Base-by-base conservation (phyloP, 202 grass and related monocot species). In the Elaeis oleifera region DNA sequence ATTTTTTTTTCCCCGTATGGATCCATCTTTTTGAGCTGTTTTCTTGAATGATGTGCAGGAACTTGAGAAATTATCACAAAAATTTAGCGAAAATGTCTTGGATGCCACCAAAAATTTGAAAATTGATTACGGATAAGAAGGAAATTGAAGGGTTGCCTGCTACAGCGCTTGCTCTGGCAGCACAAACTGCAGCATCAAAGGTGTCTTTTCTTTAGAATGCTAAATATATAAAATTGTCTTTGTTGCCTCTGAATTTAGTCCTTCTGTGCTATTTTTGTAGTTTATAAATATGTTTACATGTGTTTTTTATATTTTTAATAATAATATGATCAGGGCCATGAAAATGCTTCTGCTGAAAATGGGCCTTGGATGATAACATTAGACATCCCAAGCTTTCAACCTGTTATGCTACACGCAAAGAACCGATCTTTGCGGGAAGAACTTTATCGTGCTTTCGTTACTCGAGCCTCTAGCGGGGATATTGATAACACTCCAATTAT, bases 81-180 rank as follows among this genome's bases (percentile, higher is more conserved):
- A 97, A 71, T 97, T 97, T 63, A 97, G 84, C 60, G 94, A 97
- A 62, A 97, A 97, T 72, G 85, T 97, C 56, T 66, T 97, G 59
- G 88, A 92, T 31, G 84, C 84, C 67, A 97, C 94, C 64, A 92
- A 97, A 72, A 83, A 69, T 97, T 89, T 24, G 84, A 97, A 76
- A 84, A 73, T 70, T 97, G 64, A 79, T 97, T 69, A 83, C 68
- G 1, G 84, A 97, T 53, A 97, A 92, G 71, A 89, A 89, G 5
- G 88, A 97, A 81, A 74, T 97, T 60, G 88, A 91, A 3, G 92
- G 88, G 1, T 80, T 97, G 32, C 92, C 88, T 60, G 69, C 84
- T 58, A 77, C 87, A 25, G 84, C 92, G 56, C 84, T 97, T 64
- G 88, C 88, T 55, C 74, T 97, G 60, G 92, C 88, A 60, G 88